Conservation (phyloP, 805 yeast species). For the Lachancea mirantina region DNA sequence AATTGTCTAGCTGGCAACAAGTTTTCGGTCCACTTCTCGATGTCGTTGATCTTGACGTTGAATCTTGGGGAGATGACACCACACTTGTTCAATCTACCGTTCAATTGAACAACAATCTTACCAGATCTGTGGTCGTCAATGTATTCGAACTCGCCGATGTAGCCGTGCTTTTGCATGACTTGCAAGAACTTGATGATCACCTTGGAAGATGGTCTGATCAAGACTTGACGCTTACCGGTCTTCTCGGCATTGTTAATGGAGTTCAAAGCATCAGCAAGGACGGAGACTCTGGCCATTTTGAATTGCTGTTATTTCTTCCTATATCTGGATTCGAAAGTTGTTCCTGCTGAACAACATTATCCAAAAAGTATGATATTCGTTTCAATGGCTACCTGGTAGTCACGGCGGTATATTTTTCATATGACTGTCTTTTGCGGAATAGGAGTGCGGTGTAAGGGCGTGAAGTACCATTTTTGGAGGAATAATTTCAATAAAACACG, state of each 20-base stretch:
- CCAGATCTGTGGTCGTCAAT: slow-evolving; percentile 99
- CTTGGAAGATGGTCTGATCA: slow-evolving; percentile 97
- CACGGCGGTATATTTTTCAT: no score
- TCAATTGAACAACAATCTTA: slow-evolving; percentile 90
- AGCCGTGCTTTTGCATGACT: slow-evolving; percentile 97
- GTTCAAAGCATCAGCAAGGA: slow-evolving; percentile 96
- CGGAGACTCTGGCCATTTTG: slow-evolving; percentile 95
- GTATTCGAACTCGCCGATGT: slow-evolving; percentile 98
- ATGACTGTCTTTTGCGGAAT: neutral
- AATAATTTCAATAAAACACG: neutral
- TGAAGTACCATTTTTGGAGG: no score
- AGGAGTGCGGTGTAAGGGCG: neutral
- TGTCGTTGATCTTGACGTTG: slow-evolving; percentile 90
- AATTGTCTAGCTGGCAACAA: slow-evolving; percentile 98
- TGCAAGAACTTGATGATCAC: slow-evolving; percentile 94
- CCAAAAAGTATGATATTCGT: no score
- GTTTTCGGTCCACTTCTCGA: slow-evolving; percentile 98
- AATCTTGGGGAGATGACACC: slow-evolving; percentile 99
- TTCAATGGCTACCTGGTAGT: no score
- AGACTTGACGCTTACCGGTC: slow-evolving; percentile 98
- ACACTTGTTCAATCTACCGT: slow-evolving; percentile 98
- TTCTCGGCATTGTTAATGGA: slow-evolving; percentile 98
- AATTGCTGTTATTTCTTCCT: slow-evolving; percentile 11
- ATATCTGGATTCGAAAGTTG: no score
- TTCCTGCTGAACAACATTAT: no score